phyloP scores from a whole-genome alignment of 495 filamentous ascomycete genomes.

The Tuber brumale region DNA sequence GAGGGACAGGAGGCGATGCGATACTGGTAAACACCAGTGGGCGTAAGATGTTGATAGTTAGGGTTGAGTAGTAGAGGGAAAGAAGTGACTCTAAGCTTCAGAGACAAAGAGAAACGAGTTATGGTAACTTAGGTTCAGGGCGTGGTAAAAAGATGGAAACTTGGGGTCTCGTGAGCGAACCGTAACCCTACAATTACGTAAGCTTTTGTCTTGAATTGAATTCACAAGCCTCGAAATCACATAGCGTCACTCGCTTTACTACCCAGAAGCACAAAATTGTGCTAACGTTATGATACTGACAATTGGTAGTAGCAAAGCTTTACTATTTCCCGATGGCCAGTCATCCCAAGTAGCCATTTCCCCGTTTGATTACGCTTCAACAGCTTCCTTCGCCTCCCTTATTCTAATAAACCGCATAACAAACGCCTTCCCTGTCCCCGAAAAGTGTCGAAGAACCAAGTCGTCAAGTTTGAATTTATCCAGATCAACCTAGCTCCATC shows the following conservation, averaged over 20 bases:
- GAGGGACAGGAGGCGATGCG: not conserved
- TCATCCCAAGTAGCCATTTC: not conserved
- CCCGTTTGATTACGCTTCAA: not conserved
- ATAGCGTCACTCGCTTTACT: not conserved
- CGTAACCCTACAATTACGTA: not conserved
- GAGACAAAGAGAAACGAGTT: slow-evolving; percentile 1
- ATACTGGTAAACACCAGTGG: not conserved
- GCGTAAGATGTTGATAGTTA: not conserved
- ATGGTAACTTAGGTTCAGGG: not conserved
- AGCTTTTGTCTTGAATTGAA: not conserved
- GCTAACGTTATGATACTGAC: not conserved
- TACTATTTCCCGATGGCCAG: not conserved
- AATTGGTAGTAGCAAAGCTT: not conserved
- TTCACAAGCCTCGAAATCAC: not conserved
- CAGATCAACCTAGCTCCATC: not conserved
- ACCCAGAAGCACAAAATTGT: not conserved
- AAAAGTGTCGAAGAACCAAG: slow-evolving; percentile 7
- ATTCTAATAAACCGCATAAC: slow-evolving; percentile 7
- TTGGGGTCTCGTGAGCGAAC: not conserved
- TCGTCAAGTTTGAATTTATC: slow-evolving; percentile 9
- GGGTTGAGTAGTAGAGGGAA: not conserved
- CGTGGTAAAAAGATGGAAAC: too few species aligned
- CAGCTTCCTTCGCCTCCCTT: not conserved
- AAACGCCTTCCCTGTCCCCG: not conserved
- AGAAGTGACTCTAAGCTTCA: not conserved